A percentile compares a stretch with the other conserved stretches of the same genome.
Conservation (phyloP, 805 yeast genomes). For the Pichia deserticola region DNA sequence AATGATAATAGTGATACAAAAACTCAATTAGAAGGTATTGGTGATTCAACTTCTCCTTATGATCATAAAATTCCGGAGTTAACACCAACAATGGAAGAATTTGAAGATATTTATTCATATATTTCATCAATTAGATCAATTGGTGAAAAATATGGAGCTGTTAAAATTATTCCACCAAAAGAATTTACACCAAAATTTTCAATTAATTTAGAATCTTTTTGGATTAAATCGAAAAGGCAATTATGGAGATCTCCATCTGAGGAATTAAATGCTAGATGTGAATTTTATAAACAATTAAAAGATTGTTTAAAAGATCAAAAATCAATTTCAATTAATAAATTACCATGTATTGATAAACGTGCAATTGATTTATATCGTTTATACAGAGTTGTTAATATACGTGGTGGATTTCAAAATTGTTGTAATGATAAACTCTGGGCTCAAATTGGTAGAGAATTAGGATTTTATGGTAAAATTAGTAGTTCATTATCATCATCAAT, state of each 20-base stretch:
- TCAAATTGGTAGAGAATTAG: conserved; percentile 73
- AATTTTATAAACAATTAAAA: conserved; percentile 41
- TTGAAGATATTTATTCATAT: conserved; percentile 58
- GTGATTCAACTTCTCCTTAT: not conserved
- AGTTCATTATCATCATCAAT: conserved; percentile 64
- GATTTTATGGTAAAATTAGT: conserved; percentile 65
- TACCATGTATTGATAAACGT: conserved; percentile 63
- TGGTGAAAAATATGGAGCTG: conserved; percentile 63
- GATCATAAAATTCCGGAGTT: conserved; percentile 42
- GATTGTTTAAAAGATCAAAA: conserved; percentile 23
- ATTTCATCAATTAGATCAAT: conserved; percentile 43
- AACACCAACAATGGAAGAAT: conserved; percentile 47
- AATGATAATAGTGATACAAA: too few relatives aligned
- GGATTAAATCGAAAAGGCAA: conserved; percentile 47
- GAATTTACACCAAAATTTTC: conserved; percentile 17
- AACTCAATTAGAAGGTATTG: too few relatives aligned
- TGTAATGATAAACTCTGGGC: conserved; percentile 69
- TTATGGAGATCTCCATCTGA: conserved; percentile 36
- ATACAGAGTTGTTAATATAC: conserved; percentile 46
- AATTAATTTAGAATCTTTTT: conserved; percentile 39
- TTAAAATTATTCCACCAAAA: conserved; percentile 62
- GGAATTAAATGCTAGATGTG: conserved; percentile 36
- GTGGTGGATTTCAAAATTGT: conserved; percentile 66
- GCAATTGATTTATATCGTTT: conserved; percentile 58
- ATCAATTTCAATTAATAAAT: conserved; percentile 27